phyloP scores from a whole-genome alignment of 495 filamentous ascomycete genomes.

The Pseudoneurospora amorphoporcata region DNA sequence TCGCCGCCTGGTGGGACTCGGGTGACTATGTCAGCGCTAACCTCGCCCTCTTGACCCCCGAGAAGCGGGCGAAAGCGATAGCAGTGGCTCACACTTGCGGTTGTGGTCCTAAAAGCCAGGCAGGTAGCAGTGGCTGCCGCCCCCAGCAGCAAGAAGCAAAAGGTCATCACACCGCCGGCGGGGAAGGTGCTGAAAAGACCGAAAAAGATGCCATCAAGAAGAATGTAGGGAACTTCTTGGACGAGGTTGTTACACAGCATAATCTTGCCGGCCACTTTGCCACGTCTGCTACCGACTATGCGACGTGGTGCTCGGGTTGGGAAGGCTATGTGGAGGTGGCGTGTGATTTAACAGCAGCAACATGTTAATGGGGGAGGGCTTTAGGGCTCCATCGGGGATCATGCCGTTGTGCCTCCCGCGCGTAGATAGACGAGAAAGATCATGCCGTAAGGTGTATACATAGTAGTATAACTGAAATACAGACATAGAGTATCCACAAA shows the following conservation, averaged over 20 bases:
- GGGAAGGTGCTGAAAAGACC: background rate
- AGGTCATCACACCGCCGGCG: background rate
- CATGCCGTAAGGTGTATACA: background rate
- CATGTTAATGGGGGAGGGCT: background rate
- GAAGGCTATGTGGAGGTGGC: conserved; percentile 4
- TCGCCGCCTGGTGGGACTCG: conserved; percentile 13
- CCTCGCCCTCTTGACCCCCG: conserved; percentile 1
- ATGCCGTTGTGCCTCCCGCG: background rate
- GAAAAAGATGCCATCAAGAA: background rate
- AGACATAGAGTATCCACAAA: background rate
- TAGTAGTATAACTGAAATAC: background rate
- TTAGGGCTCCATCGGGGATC: background rate
- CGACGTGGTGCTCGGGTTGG: conserved; percentile 12
- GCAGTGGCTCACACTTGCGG: conserved; percentile 10
- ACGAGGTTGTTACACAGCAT: conserved; percentile 5
- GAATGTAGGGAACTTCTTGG: conserved; percentile 4
- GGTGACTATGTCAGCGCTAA: conserved; percentile 8
- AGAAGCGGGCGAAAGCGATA: conserved; percentile 9
- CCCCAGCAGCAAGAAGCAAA: background rate
- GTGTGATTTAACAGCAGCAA: background rate
- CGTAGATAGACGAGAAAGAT: background rate
- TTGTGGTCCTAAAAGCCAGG: background rate
- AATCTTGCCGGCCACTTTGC: conserved; percentile 17
- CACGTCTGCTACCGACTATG: conserved; percentile 14
- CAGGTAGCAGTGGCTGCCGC: background rate